phyloP scores from a whole-genome alignment of 164 flowering plant genomes.

The Vitis amurensis region DNA sequence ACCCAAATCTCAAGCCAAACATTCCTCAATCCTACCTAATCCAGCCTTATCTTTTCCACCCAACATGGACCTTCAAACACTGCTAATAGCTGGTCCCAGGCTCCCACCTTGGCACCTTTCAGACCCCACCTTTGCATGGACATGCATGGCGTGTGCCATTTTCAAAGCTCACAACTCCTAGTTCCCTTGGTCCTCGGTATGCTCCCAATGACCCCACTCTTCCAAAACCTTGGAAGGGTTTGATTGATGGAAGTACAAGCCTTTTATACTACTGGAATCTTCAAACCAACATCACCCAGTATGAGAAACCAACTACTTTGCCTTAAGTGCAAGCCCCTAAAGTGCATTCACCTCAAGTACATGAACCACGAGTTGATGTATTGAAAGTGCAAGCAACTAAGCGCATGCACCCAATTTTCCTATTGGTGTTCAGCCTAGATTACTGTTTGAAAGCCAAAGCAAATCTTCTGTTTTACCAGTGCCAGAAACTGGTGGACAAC shows the following conservation, averaged over 20 bases:
- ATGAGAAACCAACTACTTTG: slow-evolving; percentile 55
- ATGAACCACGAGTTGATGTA: too few species aligned
- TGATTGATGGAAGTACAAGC: slow-evolving; percentile 82
- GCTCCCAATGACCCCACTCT: slow-evolving; percentile 89
- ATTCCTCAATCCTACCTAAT: too few species aligned
- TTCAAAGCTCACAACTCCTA: slow-evolving; percentile 22
- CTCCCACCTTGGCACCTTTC: too few species aligned
- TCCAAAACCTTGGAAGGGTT: slow-evolving; percentile 90
- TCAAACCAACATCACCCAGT: slow-evolving; percentile 65
- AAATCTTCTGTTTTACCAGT: slow-evolving; percentile 7
- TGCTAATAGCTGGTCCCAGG: too few species aligned
- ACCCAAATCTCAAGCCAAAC: too few species aligned
- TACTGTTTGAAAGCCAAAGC: slow-evolving; percentile 16
- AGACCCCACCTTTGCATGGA: too few species aligned
- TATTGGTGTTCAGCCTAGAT: slow-evolving; percentile 10
- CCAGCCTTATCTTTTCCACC: too few species aligned
- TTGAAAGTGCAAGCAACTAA: slow-evolving; percentile 7
- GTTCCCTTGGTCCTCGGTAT: slow-evolving; percentile 63
- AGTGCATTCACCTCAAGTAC: too few species aligned
- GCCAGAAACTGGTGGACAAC: slow-evolving; percentile 17
- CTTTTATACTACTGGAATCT: slow-evolving; percentile 66
- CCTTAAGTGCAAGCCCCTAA: slow-evolving; percentile 10
- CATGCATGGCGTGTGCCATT: too few species aligned
- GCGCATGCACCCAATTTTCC: slow-evolving; percentile 11
- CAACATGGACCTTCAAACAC: too few species aligned